Evolutionary conservation across 495 filamentous ascomycete species (phyloP), one percentile per base, ranked within the genome.

Genomic region (Penicillium turbatum): DNA sequence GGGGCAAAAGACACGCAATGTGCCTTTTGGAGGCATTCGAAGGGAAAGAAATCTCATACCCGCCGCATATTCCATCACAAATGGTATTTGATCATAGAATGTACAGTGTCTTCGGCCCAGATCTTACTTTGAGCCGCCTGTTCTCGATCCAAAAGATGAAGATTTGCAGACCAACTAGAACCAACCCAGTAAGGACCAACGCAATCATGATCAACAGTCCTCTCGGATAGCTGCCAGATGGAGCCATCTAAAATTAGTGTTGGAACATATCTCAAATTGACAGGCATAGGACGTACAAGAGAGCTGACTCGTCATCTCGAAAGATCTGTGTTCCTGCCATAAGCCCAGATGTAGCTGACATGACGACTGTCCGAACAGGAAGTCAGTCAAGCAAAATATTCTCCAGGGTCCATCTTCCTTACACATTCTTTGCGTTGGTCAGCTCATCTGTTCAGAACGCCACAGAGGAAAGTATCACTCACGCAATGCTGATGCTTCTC

Each of bases 291-390:
- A 32, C 53, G 9, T 55, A 55, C 53, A 55, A 39, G 1, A 41
- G 19, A 15, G 51, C 24, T 2, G 63, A 57, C 13, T 71, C 68
- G 15, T 62, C 62, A 6, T 35, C 36, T 0, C 62, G 60, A 26
- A 71, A 71, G 12, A 69, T 67, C 30, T 71, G 68, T 0, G 64
- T 63, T 5, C 68, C 68, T 11, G 56, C 66, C 62, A 71, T 65
- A 1, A 69, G 40, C 1, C 68, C 68, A 3, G 44, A 54, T 8
- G 57, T 71, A 11, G 68, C 66, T 3, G 53, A 48, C 66, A 71
- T 69, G 4, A 71, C 68, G 38, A 63, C 66, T 59, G 35, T 12
- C 0, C 37, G 1, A 32, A 12, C 0, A 32, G 0, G 34, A 10
- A 9, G 16, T 56, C 46, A 64, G 56, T 24, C 26, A 15, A 56